Percentiles rank a stretch among this genome's conserved stretches.
Evolutionary conservation across 352 stramenopile species (phyloP).

Genomic region (Aphanomyces cochlioides): DNA sequence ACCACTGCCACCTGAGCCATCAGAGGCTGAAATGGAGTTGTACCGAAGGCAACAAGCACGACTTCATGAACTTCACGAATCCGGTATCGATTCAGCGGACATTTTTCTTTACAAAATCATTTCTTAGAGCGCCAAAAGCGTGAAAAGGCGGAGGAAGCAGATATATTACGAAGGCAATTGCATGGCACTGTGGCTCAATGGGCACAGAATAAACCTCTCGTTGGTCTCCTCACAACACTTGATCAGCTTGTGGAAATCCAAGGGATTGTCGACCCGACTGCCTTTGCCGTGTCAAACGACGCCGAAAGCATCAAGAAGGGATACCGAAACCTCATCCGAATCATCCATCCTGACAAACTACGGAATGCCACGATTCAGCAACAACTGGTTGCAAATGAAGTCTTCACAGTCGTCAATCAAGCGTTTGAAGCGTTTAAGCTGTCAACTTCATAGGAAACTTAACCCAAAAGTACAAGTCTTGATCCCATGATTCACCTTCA

Average conservation of each 20-base stretch:
- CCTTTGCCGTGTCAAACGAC: conserved; percentile 74
- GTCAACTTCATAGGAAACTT: background rate
- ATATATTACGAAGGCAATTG: conserved; percentile 70
- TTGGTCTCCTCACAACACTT: conserved; percentile 83
- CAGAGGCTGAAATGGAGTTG: conserved; percentile 63
- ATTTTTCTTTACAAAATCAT: background rate
- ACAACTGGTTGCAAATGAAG: conserved; percentile 77
- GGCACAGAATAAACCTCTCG: conserved; percentile 75
- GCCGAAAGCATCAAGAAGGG: conserved; percentile 79
- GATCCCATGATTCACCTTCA: too few species aligned
- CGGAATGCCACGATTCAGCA: conserved; percentile 65
- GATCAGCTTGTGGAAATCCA: conserved; percentile 74
- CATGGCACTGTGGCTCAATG: conserved; percentile 75
- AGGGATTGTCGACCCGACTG: conserved; percentile 63
- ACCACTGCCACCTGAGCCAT: conserved; percentile 69
- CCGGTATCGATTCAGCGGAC: conserved; percentile 49
- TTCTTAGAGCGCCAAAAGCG: conserved; percentile 44
- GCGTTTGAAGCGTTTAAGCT: conserved; percentile 85
- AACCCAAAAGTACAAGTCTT: too few species aligned
- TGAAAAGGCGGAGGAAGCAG: conserved; percentile 70
- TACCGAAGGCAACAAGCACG: conserved; percentile 80
- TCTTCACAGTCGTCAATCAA: conserved; percentile 85
- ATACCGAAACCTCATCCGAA: conserved; percentile 76
- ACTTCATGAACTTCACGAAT: conserved; percentile 71
- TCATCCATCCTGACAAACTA: conserved; percentile 86